These are phyloP conservation scores for Capsicum chinense DNA, from an alignment of 257 asterid genomes.

Conservation along the genomic window DNA sequence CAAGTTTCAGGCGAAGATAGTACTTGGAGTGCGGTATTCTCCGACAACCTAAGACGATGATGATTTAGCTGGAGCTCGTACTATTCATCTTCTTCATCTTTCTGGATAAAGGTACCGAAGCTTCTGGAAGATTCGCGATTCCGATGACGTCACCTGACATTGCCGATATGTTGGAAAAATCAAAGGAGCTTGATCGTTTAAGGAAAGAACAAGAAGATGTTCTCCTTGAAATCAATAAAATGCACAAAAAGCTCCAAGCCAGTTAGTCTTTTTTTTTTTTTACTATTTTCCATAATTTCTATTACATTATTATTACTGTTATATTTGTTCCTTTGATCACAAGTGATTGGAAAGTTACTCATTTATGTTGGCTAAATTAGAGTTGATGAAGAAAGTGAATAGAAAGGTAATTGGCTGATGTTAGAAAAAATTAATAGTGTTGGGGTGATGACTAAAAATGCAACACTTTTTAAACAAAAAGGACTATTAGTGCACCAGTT, in stretches of 20 bases:
- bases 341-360: background rate
- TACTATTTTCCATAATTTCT: background rate
- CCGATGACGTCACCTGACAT: constrained; percentile 79
- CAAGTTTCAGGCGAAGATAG: constrained; percentile 26
- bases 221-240: constrained; percentile 80
- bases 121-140: constrained; percentile 6
- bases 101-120: background rate
- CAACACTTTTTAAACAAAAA: too few species aligned
- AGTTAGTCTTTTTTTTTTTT: constrained; percentile 46
- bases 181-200: constrained; percentile 92
- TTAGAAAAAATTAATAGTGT: too few species aligned
- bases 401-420: too few species aligned
- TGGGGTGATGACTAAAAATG: too few species aligned
- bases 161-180: constrained; percentile 70
- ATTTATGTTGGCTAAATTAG: background rate
- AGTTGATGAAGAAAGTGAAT: background rate
- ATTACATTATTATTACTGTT: too few species aligned
- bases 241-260: constrained; percentile 90
- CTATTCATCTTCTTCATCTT: background rate
- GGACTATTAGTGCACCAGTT: too few species aligned
- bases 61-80: constrained; percentile 10
- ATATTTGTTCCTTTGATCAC: background rate
- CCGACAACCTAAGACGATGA: constrained; percentile 22
- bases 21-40: background rate
- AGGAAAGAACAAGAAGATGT: constrained; percentile 84